Conservation (phyloP, 2,329 filamentous ascomycete species). For the Aspergillus neoniger region DNA sequence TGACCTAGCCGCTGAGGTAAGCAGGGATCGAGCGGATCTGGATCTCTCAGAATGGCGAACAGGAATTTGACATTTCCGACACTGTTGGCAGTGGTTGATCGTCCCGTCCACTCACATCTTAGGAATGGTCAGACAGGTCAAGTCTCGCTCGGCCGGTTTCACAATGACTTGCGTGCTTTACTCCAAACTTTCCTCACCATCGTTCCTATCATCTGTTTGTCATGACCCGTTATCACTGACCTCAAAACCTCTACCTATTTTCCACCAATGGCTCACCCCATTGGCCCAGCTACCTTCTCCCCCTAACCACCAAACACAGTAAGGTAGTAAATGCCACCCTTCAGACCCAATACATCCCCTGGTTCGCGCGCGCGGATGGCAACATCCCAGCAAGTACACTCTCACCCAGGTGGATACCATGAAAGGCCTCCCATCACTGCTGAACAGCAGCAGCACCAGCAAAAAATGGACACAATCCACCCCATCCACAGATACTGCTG, state of each 20-base stretch:
- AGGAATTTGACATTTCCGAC: too few relatives aligned
- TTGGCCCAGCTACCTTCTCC: neutral
- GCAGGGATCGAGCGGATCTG: too few relatives aligned
- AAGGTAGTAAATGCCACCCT: neutral
- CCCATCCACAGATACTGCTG: neutral
- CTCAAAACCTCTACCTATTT: neutral
- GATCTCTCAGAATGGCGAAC: too few relatives aligned
- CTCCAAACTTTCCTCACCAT: neutral
- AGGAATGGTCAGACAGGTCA: neutral
- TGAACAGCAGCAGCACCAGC: neutral
- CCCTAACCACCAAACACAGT: neutral
- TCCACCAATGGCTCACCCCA: neutral
- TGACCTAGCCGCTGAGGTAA: too few relatives aligned
- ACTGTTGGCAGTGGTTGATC: neutral
- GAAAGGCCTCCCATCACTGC: neutral
- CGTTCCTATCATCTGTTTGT: neutral
- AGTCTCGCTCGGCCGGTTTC: neutral
- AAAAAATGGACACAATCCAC: neutral
- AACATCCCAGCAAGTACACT: neutral
- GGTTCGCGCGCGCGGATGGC: slow-evolving; percentile 1
- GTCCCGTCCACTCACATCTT: neutral
- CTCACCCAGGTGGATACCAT: neutral
- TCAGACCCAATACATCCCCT: neutral
- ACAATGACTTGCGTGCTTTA: neutral
- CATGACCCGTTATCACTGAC: neutral